phyloP scores from a whole-genome alignment of 1,284 basidiomycete genomes.

The Abortiporus biennis region DNA sequence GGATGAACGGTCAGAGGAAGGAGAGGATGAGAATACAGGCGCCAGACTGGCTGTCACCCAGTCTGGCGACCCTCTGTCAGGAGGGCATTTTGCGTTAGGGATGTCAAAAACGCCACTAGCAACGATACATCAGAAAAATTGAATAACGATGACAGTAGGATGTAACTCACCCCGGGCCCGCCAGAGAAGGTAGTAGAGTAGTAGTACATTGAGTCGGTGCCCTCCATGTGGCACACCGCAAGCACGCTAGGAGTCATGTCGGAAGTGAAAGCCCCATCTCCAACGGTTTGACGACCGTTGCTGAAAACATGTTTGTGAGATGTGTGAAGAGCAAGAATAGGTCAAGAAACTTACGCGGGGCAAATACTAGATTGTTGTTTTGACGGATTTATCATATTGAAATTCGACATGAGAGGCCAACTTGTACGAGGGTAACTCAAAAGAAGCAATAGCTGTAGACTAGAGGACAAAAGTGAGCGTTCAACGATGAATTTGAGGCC shows the following conservation, averaged over 20 bases:
- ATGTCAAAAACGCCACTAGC: constrained; percentile 89
- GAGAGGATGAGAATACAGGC: constrained; percentile 44
- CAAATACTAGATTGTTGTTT: constrained; percentile 84
- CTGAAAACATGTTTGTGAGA: constrained; percentile 32
- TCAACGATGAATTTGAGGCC: too few species aligned
- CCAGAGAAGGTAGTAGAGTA: constrained; percentile 87
- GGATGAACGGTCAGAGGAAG: constrained; percentile 34
- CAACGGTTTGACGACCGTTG: constrained; percentile 91
- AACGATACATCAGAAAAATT: constrained; percentile 10
- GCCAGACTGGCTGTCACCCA: constrained; percentile 87
- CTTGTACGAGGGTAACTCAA: constrained; percentile 32
- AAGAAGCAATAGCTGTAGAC: constrained; percentile 5
- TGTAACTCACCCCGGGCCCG: constrained; percentile 66
- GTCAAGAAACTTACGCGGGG: constrained; percentile 62
- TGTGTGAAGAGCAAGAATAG: constrained; percentile 20
- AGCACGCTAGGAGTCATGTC: constrained; percentile 76
- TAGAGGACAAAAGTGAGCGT: neutral
- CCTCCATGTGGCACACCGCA: constrained; percentile 77
- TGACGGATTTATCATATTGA: constrained; percentile 58
- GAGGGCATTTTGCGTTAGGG: constrained; percentile 85
- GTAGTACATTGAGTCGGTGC: constrained; percentile 76
- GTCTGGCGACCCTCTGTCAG: constrained; percentile 84
- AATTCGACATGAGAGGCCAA: constrained; percentile 78
- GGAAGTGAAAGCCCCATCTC: constrained; percentile 81
- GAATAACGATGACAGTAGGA: constrained; percentile 3